These are phyloP conservation scores for Fusarium miscanthi DNA, from an alignment of 2,329 filamentous ascomycete genomes.

Conservation along the genomic window DNA sequence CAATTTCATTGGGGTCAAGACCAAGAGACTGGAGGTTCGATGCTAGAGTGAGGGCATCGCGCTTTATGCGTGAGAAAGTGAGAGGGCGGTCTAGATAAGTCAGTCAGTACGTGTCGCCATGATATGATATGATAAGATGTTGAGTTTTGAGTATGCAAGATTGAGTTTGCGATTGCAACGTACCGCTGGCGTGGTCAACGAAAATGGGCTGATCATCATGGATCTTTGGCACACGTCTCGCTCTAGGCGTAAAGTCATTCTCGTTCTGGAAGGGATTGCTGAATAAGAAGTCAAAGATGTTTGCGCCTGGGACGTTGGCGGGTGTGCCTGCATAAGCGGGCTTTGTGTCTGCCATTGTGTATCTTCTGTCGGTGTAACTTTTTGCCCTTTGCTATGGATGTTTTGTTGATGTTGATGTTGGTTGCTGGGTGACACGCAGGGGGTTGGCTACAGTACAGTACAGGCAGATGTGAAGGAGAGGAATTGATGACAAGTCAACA, in stretches of 20 bases:
- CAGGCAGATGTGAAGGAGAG: neutral
- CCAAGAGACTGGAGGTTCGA: conserved; percentile 51
- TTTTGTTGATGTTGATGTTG: conserved; percentile 3
- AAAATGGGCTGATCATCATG: conserved; percentile 51
- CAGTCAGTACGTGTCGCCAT: conserved; percentile 19
- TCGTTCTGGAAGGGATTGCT: conserved; percentile 51
- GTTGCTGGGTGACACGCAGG: conserved; percentile 8
- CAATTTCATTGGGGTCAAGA: conserved; percentile 50
- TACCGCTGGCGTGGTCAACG: conserved; percentile 55
- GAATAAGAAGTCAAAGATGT: conserved; percentile 53
- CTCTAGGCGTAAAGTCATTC: conserved; percentile 45
- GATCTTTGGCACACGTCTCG: conserved; percentile 48
- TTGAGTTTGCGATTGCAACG: conserved; percentile 8
- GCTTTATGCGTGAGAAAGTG: conserved; percentile 48
- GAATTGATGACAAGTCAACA: neutral
- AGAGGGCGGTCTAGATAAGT: conserved; percentile 49
- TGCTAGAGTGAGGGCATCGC: conserved; percentile 52
- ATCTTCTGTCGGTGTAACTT: neutral
- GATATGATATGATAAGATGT: neutral
- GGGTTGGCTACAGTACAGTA: neutral
- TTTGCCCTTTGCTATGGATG: neutral
- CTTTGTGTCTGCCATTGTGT: conserved; percentile 25
- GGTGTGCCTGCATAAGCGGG: conserved; percentile 31
- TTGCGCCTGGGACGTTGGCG: conserved; percentile 39
- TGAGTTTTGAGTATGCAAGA: neutral